Base-by-base conservation (phyloP, 345 rosid species). In the Citropsis articulata region DNA sequence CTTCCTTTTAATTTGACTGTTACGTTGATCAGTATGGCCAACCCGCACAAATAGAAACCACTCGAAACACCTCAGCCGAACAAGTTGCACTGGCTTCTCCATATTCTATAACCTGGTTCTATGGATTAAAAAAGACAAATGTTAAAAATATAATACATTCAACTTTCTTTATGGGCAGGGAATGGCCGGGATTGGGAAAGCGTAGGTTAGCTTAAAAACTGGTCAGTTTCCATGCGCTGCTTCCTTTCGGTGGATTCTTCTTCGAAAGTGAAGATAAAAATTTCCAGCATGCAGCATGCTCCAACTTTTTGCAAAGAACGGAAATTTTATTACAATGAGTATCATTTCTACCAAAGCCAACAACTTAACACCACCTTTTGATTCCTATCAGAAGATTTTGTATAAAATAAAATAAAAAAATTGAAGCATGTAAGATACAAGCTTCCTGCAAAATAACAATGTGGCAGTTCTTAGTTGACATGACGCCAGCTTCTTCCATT, bases 351-450 rank as follows among this genome's bases (percentile, higher is more conserved):
- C 55, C 13, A 66, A 82, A 78, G 60, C 59, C 67, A 75, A 61
- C 76, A 61, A n/a, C 80, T 75, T 71, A 66, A 73, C 77, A 77
- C 48, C 77, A 76, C 45, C 75, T 71, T 83, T 30, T 80, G 50
- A 71, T 76, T 82, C 78, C 90, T 81, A 80, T 84, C 60, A 45
- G 18, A 74, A 79, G 76, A 73, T 78, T 81, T 76, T 84, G 89
- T 84, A 86, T 87, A 81, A 66, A 77, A 72, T 77, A 13, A 45
- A 45, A 45, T 6, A 10, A 45, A 45, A 42, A 42, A 42, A 42
- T 81, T 60, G 75, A 83, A 66, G 81, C 81, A 72, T 62, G 75
- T 80, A 40, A 69, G 24, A 82, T 76, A 79, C 86, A 87, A 72
- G 78, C 85, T 66, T 73, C 57, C 79, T 24, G 28, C 78, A 31